Conservation (phyloP, 768 basidiomycete species). For the Lentinula raphanica region DNA sequence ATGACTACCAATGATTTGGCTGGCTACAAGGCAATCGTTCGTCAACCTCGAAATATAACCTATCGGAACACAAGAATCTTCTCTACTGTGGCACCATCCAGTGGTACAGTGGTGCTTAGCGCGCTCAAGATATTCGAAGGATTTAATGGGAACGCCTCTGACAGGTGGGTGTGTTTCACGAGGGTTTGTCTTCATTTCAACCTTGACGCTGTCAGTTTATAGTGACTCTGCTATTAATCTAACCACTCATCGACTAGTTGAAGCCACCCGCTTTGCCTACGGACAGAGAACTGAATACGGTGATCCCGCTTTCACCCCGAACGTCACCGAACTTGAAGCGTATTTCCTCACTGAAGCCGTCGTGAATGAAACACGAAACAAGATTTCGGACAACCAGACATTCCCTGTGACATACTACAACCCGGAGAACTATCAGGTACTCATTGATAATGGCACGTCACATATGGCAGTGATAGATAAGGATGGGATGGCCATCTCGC, state of each 20-base stretch:
- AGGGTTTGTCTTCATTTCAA: background rate
- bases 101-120: slow-evolving; percentile 28
- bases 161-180: background rate
- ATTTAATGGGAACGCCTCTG: slow-evolving; percentile 17
- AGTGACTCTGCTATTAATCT: slow-evolving; percentile 24
- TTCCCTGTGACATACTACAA: slow-evolving; percentile 24
- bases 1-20: slow-evolving; percentile 13
- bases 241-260: slow-evolving; percentile 28
- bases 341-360: slow-evolving; percentile 22
- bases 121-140: slow-evolving; percentile 31
- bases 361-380: slow-evolving; percentile 19
- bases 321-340: slow-evolving; percentile 29
- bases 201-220: background rate
- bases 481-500: slow-evolving; percentile 21
- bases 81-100: slow-evolving; percentile 33
- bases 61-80: slow-evolving; percentile 22
- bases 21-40: slow-evolving; percentile 15
- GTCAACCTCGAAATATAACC: slow-evolving; percentile 21
- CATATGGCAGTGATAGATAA: slow-evolving; percentile 31
- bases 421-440: slow-evolving; percentile 21
- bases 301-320: slow-evolving; percentile 33
- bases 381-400: slow-evolving; percentile 24
- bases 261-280: slow-evolving; percentile 30
- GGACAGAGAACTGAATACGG: slow-evolving; percentile 25
- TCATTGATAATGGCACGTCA: slow-evolving; percentile 29